Conservation (phyloP, 2,329 filamentous ascomycete genomes). For the Cladosporium sp. region DNA sequence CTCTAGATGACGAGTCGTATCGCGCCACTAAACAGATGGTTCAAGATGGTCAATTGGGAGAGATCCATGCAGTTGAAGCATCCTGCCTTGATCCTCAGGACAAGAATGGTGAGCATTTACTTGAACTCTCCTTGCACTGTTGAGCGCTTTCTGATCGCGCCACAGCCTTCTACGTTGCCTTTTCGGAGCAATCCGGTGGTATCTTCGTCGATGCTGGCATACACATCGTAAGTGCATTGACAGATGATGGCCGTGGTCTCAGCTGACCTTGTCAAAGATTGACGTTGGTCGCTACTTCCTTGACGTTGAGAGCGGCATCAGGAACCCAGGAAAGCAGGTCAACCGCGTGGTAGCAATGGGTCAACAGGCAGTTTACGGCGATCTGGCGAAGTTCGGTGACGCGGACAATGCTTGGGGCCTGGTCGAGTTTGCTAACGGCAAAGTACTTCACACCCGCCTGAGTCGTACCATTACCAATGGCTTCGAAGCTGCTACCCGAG, state of each 20-base stretch:
- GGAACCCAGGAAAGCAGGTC: constrained; percentile 2
- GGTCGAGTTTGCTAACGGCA: constrained; percentile 9
- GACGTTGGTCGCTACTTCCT: not conserved
- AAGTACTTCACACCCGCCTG: constrained; percentile 2
- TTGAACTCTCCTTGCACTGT: not conserved
- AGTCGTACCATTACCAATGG: constrained; percentile 4
- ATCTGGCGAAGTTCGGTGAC: constrained; percentile 5
- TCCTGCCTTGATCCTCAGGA: not conserved
- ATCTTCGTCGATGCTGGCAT: not conserved
- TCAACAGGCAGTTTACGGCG: constrained; percentile 6
- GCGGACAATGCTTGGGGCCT: constrained; percentile 8
- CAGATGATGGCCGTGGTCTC: not conserved
- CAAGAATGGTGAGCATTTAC: not conserved
- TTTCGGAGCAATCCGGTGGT: not conserved
- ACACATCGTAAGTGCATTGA: not conserved
- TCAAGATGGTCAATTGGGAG: not conserved
- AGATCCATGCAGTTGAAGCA: not conserved
- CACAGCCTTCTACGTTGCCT: not conserved
- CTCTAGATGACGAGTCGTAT: not conserved
- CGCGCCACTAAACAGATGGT: not conserved
- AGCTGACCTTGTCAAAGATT: not conserved
- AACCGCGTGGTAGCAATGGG: constrained; percentile 6
- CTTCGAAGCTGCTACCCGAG: constrained; percentile 1
- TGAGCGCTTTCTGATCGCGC: not conserved
- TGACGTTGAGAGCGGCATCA: not conserved